Evolutionary conservation across 495 filamentous ascomycete genomes (phyloP), one percentile per base, ranked within the genome.

Genomic region (Hypoxylon intermedium): DNA sequence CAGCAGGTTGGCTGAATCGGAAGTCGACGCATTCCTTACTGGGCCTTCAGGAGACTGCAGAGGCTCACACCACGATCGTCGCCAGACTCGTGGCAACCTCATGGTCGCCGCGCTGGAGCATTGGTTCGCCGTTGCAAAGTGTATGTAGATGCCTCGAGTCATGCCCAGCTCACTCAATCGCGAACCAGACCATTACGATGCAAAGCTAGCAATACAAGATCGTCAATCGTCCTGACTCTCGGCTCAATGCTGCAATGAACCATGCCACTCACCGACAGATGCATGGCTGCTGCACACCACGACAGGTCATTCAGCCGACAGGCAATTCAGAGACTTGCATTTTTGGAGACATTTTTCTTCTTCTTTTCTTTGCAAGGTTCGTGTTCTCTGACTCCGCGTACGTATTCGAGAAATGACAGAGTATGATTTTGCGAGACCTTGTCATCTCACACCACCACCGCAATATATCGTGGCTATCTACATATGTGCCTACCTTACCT

Each of bases 211-310:
- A 26, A 7, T 26, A 26, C 46, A 38, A 24, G 9, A 53, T 53
- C 59, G 38, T 26, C 52, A 56, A 36, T 24, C 40, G 53, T 54
- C 54, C 20, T 42, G 47, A 15, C 19, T 47, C 38, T 46, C 45
- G 51, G 51, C 41, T 65, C 40, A 56, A 65, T 49, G 50, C 53
- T 60, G 55, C 51, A 53, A 41, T 53, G 51, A 57, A 57, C 62
- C 51, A 47, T 53, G 36, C 62, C 16, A 52, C 62, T 65, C 62
- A 65, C 62, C 62, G 62, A 60, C 56, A 56, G 45, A 53, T 60
- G 62, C 62, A 60, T 38, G 46, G 30, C 61, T 54, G 62, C 56
- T 47, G 62, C 62, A 65, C 61, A 65, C 62, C 62, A 65, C 33
- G 51, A 65, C 55, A 26, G 41, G 61, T 47, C 61, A 56, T 60